Conservation (phyloP, 208 protist genomes). For the Trypanosoma conorhini region DNA sequence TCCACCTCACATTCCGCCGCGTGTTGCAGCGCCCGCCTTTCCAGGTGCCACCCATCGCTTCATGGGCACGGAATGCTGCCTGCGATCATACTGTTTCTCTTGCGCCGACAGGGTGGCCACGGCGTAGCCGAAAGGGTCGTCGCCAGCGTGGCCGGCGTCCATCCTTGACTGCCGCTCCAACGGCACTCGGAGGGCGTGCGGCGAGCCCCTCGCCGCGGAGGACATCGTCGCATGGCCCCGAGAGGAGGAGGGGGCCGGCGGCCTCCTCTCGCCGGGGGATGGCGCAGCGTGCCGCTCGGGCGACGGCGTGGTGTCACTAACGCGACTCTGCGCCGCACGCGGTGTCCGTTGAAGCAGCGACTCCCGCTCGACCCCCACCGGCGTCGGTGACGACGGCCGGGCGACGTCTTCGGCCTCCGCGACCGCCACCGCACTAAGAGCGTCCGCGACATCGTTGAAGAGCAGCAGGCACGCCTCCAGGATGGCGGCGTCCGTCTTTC, state of each 20-base stretch:
- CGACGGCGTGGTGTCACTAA: neutral
- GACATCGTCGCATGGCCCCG: neutral
- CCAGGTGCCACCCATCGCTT: conserved; percentile 18
- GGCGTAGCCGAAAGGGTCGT: conserved; percentile 15
- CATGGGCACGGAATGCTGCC: neutral
- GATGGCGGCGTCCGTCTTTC: conserved; percentile 6
- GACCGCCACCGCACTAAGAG: neutral
- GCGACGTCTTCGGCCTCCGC: neutral
- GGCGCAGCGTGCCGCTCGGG: neutral
- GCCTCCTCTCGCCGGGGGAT: neutral
- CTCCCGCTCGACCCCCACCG: neutral
- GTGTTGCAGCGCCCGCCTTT: neutral
- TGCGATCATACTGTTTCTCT: conserved; percentile 9
- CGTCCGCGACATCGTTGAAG: conserved; percentile 10
- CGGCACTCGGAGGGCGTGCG: neutral
- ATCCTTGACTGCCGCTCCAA: neutral
- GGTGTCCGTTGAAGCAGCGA: neutral
- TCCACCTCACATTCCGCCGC: neutral
- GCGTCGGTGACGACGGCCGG: neutral
- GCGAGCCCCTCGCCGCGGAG: neutral
- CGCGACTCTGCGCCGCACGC: neutral
- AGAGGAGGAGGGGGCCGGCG: neutral
- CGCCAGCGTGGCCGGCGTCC: neutral
- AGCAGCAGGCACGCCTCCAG: conserved; percentile 30
- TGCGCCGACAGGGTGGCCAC: conserved; percentile 15